Conservation (phyloP, 2,329 filamentous ascomycete genomes). For the Grosmannia serpens region DNA sequence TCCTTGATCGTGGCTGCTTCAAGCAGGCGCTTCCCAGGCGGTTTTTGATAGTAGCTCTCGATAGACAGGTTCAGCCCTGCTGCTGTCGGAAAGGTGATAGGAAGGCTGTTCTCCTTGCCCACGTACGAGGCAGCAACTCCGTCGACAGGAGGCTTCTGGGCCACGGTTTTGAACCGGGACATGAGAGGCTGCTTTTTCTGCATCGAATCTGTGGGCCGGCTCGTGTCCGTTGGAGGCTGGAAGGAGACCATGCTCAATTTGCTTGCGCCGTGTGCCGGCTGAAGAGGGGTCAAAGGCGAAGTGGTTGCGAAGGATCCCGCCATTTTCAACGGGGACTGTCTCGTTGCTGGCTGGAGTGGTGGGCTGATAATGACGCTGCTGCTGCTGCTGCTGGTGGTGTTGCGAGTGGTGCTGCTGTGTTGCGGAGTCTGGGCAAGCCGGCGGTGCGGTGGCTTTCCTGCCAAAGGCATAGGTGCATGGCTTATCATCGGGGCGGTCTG, state of each 20-base stretch:
- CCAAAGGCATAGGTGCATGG: slow-evolving; percentile 44
- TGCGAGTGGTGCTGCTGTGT: slow-evolving; percentile 39
- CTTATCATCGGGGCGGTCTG: slow-evolving; percentile 37
- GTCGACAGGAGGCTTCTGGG: slow-evolving; percentile 40
- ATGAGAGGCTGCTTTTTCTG: slow-evolving; percentile 52
- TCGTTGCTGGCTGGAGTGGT: slow-evolving; percentile 36
- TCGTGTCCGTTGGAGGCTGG: slow-evolving; percentile 46
- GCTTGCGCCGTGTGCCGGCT: slow-evolving; percentile 35
- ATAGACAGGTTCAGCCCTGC: slow-evolving; percentile 36
- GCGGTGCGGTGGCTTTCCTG: slow-evolving; percentile 34
- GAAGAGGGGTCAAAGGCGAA: slow-evolving; percentile 49
- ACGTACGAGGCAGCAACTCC: slow-evolving; percentile 22
- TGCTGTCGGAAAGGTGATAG: slow-evolving; percentile 37
- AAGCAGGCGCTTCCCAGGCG: slow-evolving; percentile 50
- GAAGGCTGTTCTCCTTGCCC: slow-evolving; percentile 46
- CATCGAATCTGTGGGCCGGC: slow-evolving; percentile 52
- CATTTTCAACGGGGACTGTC: slow-evolving; percentile 58
- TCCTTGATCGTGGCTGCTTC: slow-evolving; percentile 67
- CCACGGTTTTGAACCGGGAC: slow-evolving; percentile 46
- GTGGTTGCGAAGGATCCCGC: slow-evolving; percentile 39
- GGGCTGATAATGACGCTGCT: slow-evolving; percentile 59
- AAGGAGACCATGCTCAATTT: slow-evolving; percentile 58
- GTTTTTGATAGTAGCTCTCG: slow-evolving; percentile 42
- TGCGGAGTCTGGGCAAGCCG: slow-evolving; percentile 21
- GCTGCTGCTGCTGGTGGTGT: slow-evolving; percentile 48